Evolutionary conservation across 2,329 filamentous ascomycete species (phyloP).

Genomic region (Curvularia spicifera): DNA sequence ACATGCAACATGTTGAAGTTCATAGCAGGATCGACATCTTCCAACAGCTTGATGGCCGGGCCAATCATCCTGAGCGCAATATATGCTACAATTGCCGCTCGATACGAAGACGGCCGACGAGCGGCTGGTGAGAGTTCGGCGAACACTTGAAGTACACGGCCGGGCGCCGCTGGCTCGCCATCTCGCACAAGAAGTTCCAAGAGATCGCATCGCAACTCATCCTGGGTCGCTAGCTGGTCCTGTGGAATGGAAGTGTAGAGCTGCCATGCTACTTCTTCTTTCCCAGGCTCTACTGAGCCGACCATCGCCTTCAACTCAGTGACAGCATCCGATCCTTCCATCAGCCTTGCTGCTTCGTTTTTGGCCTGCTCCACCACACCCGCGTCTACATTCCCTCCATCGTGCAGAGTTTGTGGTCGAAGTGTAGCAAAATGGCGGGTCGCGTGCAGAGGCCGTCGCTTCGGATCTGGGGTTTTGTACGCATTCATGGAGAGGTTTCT

Average conservation of each 20-base stretch:
- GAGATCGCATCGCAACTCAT: conserved; percentile 27
- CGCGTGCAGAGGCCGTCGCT: conserved; percentile 32
- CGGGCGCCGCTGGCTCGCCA: conserved; percentile 45
- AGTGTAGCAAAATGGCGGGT: conserved; percentile 39
- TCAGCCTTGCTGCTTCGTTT: conserved; percentile 28
- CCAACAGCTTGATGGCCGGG: conserved; percentile 50
- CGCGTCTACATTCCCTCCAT: conserved; percentile 16
- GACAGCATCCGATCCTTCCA: conserved; percentile 24
- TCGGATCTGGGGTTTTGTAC: conserved; percentile 32
- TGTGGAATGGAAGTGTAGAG: conserved; percentile 44
- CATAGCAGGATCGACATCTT: conserved; percentile 42
- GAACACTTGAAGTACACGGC: conserved; percentile 57
- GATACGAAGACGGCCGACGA: conserved; percentile 54
- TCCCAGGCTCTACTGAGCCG: conserved; percentile 18
- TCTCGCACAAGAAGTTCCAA: conserved; percentile 40
- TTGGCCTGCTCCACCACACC: conserved; percentile 20
- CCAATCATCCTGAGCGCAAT: conserved; percentile 51
- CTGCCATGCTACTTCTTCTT: conserved; percentile 47
- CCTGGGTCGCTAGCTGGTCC: background rate
- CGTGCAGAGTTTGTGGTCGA: conserved; percentile 17
- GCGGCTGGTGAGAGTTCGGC: conserved; percentile 46
- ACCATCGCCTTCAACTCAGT: conserved; percentile 31
- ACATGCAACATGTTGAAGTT: conserved; percentile 19
- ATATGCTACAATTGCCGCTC: conserved; percentile 53
- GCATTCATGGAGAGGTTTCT: conserved; percentile 32